Evolutionary conservation across 306 rosid genomes (phyloP).

Genomic region (Lablab purpureus): DNA sequence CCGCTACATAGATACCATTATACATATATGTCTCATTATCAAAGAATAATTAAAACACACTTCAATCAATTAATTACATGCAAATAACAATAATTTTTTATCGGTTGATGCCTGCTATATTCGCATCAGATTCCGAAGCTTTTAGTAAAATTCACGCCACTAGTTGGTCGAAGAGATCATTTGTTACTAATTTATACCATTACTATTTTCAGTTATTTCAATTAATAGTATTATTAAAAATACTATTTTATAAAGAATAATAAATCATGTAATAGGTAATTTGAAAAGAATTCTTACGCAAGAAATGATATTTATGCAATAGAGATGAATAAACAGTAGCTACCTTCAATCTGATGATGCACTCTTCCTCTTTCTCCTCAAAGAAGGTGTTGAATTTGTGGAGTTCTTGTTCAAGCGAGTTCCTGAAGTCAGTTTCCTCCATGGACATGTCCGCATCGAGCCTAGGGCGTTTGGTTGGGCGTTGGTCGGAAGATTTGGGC

Average conservation of each 20-base stretch:
- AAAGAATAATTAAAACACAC: no score
- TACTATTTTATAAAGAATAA: no score
- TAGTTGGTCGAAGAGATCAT: not conserved
- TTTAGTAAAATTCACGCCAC: not conserved
- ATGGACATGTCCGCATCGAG: conserved; percentile 54
- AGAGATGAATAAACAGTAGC: not conserved
- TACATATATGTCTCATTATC: no score
- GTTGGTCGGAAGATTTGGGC: not conserved
- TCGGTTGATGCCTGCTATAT: not conserved
- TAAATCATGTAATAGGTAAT: not conserved
- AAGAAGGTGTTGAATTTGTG: conserved; percentile 85
- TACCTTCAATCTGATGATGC: conserved; percentile 87
- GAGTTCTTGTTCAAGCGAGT: conserved; percentile 71
- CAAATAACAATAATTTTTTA: no score
- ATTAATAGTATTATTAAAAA: no score
- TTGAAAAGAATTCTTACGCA: no score
- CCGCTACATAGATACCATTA: no score
- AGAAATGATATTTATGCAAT: not conserved
- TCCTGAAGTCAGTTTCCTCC: conserved; percentile 71
- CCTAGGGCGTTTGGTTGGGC: conserved; percentile 61
- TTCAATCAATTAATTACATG: no score
- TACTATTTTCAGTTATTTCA: no score
- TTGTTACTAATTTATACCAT: no score
- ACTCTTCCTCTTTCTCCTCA: conserved; percentile 91
- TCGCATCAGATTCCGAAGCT: not conserved